Base-by-base conservation (phyloP, 345 rosid species). In the Salix udensis region DNA sequence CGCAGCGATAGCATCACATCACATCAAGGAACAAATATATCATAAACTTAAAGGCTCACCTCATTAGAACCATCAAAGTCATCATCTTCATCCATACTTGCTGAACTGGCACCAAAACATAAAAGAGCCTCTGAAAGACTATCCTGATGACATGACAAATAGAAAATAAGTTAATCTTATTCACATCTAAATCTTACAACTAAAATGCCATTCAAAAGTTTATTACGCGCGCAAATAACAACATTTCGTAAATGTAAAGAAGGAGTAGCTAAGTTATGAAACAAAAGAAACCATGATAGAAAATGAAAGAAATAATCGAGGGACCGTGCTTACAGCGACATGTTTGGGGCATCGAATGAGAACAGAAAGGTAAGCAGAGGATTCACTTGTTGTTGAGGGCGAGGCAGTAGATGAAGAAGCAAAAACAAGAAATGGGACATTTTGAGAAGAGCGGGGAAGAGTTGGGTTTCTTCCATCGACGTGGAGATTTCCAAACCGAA, bases 101-200 rank as follows among this genome's bases (percentile, higher is more conserved):
- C 81, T 16, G 97, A 95, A 79, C 85, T 87, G 65, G 98, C 98
- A 74, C 97, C 97, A 64, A 95, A 92, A 82, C 86, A 86, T 71
- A 92, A 69, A 73, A 95, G 88, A 28, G 97, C 94, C 71, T 95
- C 98, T 12, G 97, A 92, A 61, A 95, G 85, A 74, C 76, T 79
- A 82, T 90, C 93, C 98, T 92, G 84, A 66, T 28, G 19, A 71
- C 23, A 60, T 60, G 18, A 4, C 15, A 14, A 46, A 46, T 46
- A 46, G 18, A 18, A 46, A 46, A 46, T 46, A 46, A 11, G 30
- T 66, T 31, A 30, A 65, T 7, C 48, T 21, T 67, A 6, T 40
- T 40, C 44, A 68, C 6, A 68, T 68, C n/a, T 23, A 40, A 68
- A 68, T 19, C 44, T 40, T 5, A 40, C 23, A 16, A 73, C 18